These are phyloP conservation scores for Brettanomyces naardenensis DNA, from an alignment of 805 yeast species.

Conservation along the genomic window DNA sequence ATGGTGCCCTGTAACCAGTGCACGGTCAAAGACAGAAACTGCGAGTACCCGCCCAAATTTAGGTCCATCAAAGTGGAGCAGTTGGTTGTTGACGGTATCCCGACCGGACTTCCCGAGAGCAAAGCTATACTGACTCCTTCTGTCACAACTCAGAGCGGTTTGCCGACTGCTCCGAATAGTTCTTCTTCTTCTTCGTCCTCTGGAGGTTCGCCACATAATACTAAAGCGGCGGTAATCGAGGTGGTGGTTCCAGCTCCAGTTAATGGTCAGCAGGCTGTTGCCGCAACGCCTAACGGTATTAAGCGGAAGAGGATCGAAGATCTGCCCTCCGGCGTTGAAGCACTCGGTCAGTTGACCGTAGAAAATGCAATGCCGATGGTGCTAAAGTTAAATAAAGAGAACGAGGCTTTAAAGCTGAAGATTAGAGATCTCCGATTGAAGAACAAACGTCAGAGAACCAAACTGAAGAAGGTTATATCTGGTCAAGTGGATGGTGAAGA, in stretches of 20 bases:
- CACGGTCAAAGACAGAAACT: conserved; percentile 27
- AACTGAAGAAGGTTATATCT: conserved; percentile 5
- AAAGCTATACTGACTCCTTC: neutral
- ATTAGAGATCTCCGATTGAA: conserved; percentile 19
- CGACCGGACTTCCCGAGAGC: neutral
- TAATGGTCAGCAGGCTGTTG: neutral
- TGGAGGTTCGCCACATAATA: neutral
- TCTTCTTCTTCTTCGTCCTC: neutral
- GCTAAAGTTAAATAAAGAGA: conserved; percentile 17
- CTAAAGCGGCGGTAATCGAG: neutral
- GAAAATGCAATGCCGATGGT: neutral
- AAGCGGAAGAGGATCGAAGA: neutral
- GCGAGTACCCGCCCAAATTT: conserved; percentile 40
- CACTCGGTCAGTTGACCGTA: neutral
- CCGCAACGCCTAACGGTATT: neutral
- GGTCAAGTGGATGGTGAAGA: conserved; percentile 2
- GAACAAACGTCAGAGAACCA: conserved; percentile 13
- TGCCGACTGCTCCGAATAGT: neutral
- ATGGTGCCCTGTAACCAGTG: conserved; percentile 40
- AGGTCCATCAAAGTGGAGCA: conserved; percentile 32
- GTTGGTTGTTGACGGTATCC: conserved; percentile 11
- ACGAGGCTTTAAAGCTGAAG: conserved; percentile 22
- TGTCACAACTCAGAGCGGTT: neutral
- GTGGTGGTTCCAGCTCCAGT: neutral
- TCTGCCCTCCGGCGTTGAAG: no score